Conservation (phyloP, 306 rosid species). For the Malus fusca region DNA sequence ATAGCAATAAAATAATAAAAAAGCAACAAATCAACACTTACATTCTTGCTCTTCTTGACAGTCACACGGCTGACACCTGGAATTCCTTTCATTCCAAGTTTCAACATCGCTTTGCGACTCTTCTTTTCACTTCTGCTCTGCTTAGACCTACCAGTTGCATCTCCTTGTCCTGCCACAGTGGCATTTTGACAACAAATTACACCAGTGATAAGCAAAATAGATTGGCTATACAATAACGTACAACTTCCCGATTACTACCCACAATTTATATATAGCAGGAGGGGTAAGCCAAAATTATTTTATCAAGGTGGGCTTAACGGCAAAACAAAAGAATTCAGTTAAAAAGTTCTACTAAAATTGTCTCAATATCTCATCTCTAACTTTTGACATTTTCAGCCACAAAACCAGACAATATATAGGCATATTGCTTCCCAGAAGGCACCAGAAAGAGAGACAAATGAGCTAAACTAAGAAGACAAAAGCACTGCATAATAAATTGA, state of each 20-base stretch:
- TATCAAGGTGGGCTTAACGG: background rate
- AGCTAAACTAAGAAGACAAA: background rate
- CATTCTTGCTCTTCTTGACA: slow-evolving; percentile 87
- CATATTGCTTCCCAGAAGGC: background rate
- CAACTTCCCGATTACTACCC: background rate
- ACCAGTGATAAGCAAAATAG: background rate
- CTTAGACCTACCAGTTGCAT: slow-evolving; percentile 73
- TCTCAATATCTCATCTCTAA: background rate
- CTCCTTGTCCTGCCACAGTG: slow-evolving; percentile 32
- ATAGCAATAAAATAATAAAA: background rate
- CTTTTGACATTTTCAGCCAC: background rate
- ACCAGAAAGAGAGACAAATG: background rate
- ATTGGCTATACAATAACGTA: background rate
- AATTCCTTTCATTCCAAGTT: slow-evolving; percentile 80
- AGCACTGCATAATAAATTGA: background rate
- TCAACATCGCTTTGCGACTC: slow-evolving; percentile 86
- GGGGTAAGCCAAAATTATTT: background rate
- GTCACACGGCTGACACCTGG: slow-evolving; percentile 81
- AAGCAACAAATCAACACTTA: slow-evolving; percentile 14
- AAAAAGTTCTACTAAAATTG: background rate
- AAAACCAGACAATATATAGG: background rate
- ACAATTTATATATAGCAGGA: background rate
- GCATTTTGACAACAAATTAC: background rate
- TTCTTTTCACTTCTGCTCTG: slow-evolving; percentile 87
- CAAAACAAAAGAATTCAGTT: background rate